Evolutionary conservation across 345 rosid genomes (phyloP), one percentile per base, ranked within the genome.

Genomic region (Odontarrhena argentea): DNA sequence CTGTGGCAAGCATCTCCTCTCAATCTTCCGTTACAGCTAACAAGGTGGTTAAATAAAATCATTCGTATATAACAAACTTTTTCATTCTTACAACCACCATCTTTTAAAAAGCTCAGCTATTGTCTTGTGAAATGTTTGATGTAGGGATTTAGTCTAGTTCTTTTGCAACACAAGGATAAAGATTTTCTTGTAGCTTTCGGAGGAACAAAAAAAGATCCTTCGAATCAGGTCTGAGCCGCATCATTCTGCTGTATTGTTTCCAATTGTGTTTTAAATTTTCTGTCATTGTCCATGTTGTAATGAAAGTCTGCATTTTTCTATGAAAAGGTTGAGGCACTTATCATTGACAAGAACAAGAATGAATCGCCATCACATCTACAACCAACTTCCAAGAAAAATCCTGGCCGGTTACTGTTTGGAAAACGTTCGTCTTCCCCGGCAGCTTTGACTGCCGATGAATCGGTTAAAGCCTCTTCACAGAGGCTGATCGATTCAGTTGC

Each of bases 181-280:
- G 96, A 88, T 77, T 81, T 83, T 71, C 99, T 94, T 8, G 92
- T 94, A 77, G 95, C 99, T 36, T 94, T 94, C 55, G 96, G 99
- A 60, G 99, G 99, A 60, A 74, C 68, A 28, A 87, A 68, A 74
- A 94, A 91, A 75, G 97, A 94, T 74, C 88, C 86, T 34, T 87
- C 93, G n/a, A 85, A 91, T 78, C 97, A 94, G 99, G 99, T 94
- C 49, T 12, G 69, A 50, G 70, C 42, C 55, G 70, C 63, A 59
- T 51, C 24, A 30, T 55, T 53, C 15, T 2, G 55, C 55, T 60
- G 52, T 22, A 22, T 32, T 34, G 28, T n/a, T 70, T 24, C 14
- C 28, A 15, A 25, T 34, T 41, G 32, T 52, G n/a, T 34, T 44
- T 28, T n/a, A 3, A 5, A 5, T 18, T 40, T 5, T 47, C n/a